Evolutionary conservation across 176 grass and related monocot genomes (phyloP).

Genomic region (Raddia guianensis): DNA sequence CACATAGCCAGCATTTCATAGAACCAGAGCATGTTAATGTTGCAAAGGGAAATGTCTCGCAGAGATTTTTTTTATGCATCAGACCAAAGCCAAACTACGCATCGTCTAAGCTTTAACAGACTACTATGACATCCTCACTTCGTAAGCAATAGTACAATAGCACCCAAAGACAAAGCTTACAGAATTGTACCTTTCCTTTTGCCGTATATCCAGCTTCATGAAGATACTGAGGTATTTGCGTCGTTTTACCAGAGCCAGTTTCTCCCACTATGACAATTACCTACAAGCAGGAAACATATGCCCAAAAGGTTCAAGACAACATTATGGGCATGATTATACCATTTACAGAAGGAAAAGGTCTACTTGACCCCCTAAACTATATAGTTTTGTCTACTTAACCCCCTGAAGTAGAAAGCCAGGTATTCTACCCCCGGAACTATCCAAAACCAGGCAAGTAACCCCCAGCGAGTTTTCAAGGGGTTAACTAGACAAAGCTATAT

Average conservation of each 20-base stretch:
- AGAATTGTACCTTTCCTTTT: constrained; percentile 59
- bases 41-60: background rate
- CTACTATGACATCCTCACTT: background rate
- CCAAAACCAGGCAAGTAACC: too few relatives aligned
- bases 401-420: too few relatives aligned
- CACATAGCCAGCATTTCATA: background rate
- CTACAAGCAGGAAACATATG: constrained; percentile 40
- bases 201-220: constrained; percentile 93
- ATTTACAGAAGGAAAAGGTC: background rate
- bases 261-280: constrained; percentile 97
- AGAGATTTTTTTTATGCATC: constrained; percentile 8
- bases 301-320: background rate
- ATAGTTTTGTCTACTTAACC: too few relatives aligned
- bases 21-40: background rate
- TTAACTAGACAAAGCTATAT: too few relatives aligned
- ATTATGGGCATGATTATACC: background rate
- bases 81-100: constrained; percentile 32
- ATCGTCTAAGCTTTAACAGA: constrained; percentile 3
- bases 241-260: constrained; percentile 96
- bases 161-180: background rate
- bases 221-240: constrained; percentile 97
- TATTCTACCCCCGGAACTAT: too few relatives aligned
- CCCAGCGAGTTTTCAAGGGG: too few relatives aligned
- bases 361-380: too few relatives aligned
- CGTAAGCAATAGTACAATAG: constrained; percentile 5